These are phyloP conservation scores for Breviolum minutum DNA, from an alignment of 73 alveolate species.

Conservation along the genomic window DNA sequence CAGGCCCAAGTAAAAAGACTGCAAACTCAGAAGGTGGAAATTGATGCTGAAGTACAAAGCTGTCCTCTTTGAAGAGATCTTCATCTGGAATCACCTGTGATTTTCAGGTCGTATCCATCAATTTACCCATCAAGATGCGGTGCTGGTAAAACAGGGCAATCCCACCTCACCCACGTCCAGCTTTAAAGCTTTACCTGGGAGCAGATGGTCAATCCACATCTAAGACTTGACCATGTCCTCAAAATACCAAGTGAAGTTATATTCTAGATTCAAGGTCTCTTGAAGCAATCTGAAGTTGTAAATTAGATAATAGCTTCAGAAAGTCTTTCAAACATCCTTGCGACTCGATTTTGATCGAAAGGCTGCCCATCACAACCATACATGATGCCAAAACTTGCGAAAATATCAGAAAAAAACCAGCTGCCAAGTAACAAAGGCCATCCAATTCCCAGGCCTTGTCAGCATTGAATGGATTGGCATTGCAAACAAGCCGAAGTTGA, in stretches of 20 bases:
- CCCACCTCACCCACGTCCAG: slow-evolving; percentile 76
- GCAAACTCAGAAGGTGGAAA: background rate
- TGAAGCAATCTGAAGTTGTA: too few relatives aligned
- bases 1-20: background rate
- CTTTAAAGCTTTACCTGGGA: slow-evolving; percentile 39
- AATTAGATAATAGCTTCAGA: too few relatives aligned
- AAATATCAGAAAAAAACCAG: too few relatives aligned
- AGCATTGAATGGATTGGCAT: too few relatives aligned
- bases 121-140: background rate
- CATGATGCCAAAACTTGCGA: too few relatives aligned
- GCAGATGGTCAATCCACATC: background rate
- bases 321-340: too few relatives aligned
- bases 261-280: too few relatives aligned
- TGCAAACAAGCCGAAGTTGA: too few relatives aligned
- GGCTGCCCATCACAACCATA: too few relatives aligned
- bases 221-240: too few relatives aligned
- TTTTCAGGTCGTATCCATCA: background rate
- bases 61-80: slow-evolving; percentile 62
- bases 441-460: slow-evolving; percentile 48
- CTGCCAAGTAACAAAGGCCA: slow-evolving; percentile 22
- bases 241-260: too few relatives aligned
- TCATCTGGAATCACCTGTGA: slow-evolving; percentile 68
- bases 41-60: background rate
- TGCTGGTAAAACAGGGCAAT: background rate
- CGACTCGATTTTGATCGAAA: too few relatives aligned